These are phyloP conservation scores for Leccinum colubrinum DNA, from an alignment of 1,284 basidiomycete species.

Conservation along the genomic window DNA sequence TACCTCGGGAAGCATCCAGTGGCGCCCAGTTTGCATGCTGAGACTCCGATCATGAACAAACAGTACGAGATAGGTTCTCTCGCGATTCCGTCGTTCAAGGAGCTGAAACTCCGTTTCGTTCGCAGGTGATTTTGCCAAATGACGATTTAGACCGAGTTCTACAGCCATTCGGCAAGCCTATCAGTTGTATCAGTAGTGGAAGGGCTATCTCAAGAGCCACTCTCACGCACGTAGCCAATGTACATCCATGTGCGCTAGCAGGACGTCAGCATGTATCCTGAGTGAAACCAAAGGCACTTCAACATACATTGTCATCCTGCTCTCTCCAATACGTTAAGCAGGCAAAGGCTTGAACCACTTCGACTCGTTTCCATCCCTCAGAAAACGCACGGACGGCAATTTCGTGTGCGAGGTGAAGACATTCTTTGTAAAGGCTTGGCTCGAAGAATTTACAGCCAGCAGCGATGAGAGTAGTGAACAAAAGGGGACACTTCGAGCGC, in stretches of 20 bases:
- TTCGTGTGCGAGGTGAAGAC: conserved; percentile 67
- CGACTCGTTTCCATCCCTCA: conserved; percentile 73
- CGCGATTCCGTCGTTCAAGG: conserved; percentile 75
- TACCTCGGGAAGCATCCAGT: conserved; percentile 81
- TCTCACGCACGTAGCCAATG: conserved; percentile 68
- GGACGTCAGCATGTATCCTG: conserved; percentile 19
- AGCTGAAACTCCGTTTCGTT: conserved; percentile 62
- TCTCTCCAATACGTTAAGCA: conserved; percentile 88
- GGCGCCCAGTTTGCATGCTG: conserved; percentile 77
- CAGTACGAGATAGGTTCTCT: conserved; percentile 78
- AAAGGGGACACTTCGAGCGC: conserved; percentile 69
- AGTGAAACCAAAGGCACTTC: conserved; percentile 9
- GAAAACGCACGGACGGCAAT: conserved; percentile 74
- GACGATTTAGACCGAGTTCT: conserved; percentile 74
- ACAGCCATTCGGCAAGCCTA: conserved; percentile 86
- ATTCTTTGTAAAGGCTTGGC: conserved; percentile 62
- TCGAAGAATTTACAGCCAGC: conserved; percentile 85
- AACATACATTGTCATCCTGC: conserved; percentile 69
- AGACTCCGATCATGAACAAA: conserved; percentile 82
- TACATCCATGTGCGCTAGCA: conserved; percentile 77
- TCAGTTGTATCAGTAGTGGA: conserved; percentile 13
- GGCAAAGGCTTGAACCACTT: conserved; percentile 81
- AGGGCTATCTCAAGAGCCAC: neutral
- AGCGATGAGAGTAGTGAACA: conserved; percentile 81
- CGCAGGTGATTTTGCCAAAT: conserved; percentile 47